Conservation (phyloP, 2,329 filamentous ascomycete species). For the Rhexocercosporidium sp. region DNA sequence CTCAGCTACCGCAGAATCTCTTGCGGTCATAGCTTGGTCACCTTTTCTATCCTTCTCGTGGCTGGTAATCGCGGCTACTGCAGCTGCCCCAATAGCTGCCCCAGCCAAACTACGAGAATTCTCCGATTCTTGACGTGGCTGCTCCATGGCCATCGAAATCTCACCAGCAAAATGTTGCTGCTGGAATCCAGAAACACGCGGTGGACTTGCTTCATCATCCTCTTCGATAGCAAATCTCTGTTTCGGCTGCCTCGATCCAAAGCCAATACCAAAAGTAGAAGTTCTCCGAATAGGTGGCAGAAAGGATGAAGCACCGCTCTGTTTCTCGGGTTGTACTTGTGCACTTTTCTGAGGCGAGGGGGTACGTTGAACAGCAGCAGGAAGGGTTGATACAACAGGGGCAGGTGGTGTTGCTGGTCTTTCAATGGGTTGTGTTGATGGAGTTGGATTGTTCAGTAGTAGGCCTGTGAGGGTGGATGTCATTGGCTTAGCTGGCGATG, state of each 20-base stretch:
- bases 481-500: background rate
- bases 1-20: background rate
- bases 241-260: constrained; percentile 40
- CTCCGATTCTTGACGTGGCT: background rate
- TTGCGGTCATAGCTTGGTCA: background rate
- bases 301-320: constrained; percentile 45
- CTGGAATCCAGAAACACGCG: constrained; percentile 1
- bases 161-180: constrained; percentile 2
- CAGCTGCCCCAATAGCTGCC: background rate
- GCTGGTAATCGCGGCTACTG: background rate
- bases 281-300: constrained; percentile 63
- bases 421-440: background rate
- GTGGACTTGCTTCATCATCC: constrained; percentile 28
- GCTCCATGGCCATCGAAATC: background rate
- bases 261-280: constrained; percentile 58
- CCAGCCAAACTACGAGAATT: background rate
- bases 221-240: constrained; percentile 38
- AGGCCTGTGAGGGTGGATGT: background rate
- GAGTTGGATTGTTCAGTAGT: background rate
- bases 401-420: background rate
- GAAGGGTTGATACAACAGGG: background rate
- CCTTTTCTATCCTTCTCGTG: background rate
- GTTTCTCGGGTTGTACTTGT: constrained; percentile 12
- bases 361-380: background rate
- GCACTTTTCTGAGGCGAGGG: background rate